Conservation (phyloP, 148 eudicot species). For the Chenopodium quinoa region DNA sequence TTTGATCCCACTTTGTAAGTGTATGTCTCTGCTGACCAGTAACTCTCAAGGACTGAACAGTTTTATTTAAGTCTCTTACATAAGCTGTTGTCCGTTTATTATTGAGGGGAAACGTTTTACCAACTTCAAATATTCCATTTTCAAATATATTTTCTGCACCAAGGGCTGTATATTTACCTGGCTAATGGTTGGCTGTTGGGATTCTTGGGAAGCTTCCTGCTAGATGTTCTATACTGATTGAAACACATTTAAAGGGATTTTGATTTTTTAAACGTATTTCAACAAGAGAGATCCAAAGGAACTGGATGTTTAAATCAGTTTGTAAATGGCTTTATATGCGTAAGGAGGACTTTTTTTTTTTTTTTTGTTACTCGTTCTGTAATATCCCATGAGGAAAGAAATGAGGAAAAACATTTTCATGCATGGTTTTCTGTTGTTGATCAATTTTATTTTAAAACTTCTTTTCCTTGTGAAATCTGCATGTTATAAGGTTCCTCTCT, state of each 20-base stretch:
- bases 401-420: neutral
- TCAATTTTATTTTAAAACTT: slow-evolving; percentile 2
- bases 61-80: neutral
- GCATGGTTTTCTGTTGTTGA: neutral
- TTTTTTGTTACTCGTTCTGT: too few species aligned
- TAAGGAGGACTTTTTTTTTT: neutral
- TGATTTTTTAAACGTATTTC: neutral
- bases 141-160: neutral
- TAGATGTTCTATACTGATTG: neutral
- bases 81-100: neutral
- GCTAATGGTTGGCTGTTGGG: neutral
- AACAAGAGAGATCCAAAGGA: neutral
- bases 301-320: neutral
- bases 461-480: neutral
- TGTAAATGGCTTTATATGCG: neutral
- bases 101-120: neutral
- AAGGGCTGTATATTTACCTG: neutral
- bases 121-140: neutral
- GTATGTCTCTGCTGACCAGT: neutral
- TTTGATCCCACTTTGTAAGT: neutral
- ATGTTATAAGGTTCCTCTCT: slow-evolving; percentile 2
- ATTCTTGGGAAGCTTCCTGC: neutral
- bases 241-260: neutral
- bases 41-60: neutral
- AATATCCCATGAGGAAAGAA: neutral